These are phyloP conservation scores for Suillus discolor DNA, from an alignment of 768 basidiomycete species.

Conservation along the genomic window DNA sequence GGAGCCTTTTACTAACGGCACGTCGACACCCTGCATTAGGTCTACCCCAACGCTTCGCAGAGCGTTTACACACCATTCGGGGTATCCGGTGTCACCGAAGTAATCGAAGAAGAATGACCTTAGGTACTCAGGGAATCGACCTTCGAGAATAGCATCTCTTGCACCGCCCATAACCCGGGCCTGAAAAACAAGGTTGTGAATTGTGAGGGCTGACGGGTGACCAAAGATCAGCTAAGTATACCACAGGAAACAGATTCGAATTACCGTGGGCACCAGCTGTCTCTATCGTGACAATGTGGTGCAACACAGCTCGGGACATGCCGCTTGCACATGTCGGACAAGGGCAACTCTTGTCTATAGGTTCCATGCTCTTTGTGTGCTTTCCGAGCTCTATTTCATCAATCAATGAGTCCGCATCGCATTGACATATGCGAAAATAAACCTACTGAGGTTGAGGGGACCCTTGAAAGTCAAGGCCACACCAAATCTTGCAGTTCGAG, in stretches of 20 bases:
- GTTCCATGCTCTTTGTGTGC: slow-evolving; percentile 66
- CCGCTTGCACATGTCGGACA: slow-evolving; percentile 81
- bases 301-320: slow-evolving; percentile 71
- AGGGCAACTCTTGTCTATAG: slow-evolving; percentile 78
- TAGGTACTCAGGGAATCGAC: slow-evolving; percentile 78
- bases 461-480: slow-evolving; percentile 83
- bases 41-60: slow-evolving; percentile 83
- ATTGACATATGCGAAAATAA: background rate
- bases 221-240: slow-evolving; percentile 7
- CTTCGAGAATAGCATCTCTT: slow-evolving; percentile 77
- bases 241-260: slow-evolving; percentile 19
- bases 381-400: slow-evolving; percentile 51
- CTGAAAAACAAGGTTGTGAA: slow-evolving; percentile 86
- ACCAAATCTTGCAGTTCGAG: slow-evolving; percentile 89
- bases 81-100: slow-evolving; percentile 78
- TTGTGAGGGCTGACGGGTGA: slow-evolving; percentile 61
- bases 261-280: slow-evolving; percentile 86
- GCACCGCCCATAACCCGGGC: slow-evolving; percentile 87
- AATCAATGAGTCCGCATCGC: slow-evolving; percentile 7
- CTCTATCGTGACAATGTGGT: slow-evolving; percentile 77
- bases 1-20: slow-evolving; percentile 56
- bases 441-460: slow-evolving; percentile 77
- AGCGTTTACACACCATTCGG: slow-evolving; percentile 88
- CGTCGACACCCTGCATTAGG: slow-evolving; percentile 57
- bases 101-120: slow-evolving; percentile 75